A percentile compares a stretch with the other conserved stretches of the same genome.
These are phyloP conservation scores for Colletotrichum nymphaeae DNA, from an alignment of 2,329 filamentous ascomycete genomes.

Conservation along the genomic window DNA sequence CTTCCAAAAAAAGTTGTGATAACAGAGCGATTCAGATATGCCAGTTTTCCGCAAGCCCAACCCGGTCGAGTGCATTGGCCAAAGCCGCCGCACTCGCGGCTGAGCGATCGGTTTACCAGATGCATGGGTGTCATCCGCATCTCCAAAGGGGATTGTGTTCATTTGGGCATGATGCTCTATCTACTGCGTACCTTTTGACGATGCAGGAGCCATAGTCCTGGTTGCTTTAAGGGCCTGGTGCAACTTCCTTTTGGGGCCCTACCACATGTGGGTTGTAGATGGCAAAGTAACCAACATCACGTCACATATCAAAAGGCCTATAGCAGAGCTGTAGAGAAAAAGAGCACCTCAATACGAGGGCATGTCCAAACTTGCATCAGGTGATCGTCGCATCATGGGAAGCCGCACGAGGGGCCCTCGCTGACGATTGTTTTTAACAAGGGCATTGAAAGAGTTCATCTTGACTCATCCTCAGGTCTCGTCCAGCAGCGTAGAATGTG, in stretches of 20 bases:
- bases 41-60: constrained; percentile 37
- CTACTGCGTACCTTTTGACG: constrained; percentile 17
- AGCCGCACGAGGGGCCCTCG: constrained; percentile 73
- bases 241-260: neutral
- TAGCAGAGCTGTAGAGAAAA: neutral
- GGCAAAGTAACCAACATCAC: neutral
- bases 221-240: no score
- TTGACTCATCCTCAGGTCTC: constrained; percentile 67
- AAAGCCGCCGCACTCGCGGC: constrained; percentile 32
- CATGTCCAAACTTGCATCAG: constrained; percentile 72
- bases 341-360: constrained; percentile 14
- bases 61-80: constrained; percentile 31
- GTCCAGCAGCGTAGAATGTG: constrained; percentile 54
- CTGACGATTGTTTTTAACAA: constrained; percentile 76
- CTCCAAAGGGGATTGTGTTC: neutral
- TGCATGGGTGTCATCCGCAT: constrained; percentile 31
- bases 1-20: constrained; percentile 14
- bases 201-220: neutral
- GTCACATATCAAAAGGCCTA: neutral
- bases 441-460: constrained; percentile 62
- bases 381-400: constrained; percentile 76
- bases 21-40: constrained; percentile 34
- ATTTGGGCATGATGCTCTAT: neutral
- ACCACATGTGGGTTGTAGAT: no score
- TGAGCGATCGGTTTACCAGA: constrained; percentile 38